Conservation (phyloP, 192 early-diverging fungal genomes). For the Backusella liffmaniae region DNA sequence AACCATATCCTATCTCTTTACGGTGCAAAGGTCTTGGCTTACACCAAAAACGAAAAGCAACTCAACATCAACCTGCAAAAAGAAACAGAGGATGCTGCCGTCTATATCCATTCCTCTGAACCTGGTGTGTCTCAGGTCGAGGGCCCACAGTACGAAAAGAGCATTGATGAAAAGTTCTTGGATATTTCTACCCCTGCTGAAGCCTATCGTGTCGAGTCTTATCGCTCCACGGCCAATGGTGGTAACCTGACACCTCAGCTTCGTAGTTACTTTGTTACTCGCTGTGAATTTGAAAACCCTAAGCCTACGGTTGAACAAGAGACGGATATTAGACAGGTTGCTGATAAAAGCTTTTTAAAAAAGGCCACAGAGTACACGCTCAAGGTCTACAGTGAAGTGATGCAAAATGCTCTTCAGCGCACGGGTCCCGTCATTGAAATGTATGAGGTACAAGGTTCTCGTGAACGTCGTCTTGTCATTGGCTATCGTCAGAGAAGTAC, state of each 20-base stretch:
- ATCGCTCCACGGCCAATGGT: slow-evolving; percentile 70
- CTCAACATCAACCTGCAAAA: slow-evolving; percentile 87
- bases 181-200: slow-evolving; percentile 66
- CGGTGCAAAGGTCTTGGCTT: slow-evolving; percentile 92
- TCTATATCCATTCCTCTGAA: slow-evolving; percentile 94
- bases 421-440: slow-evolving; percentile 94
- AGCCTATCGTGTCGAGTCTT: slow-evolving; percentile 95
- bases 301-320: slow-evolving; percentile 69
- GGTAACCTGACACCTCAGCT: slow-evolving; percentile 82
- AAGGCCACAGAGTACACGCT: slow-evolving; percentile 92
- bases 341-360: slow-evolving; percentile 91
- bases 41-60: slow-evolving; percentile 79
- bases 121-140: slow-evolving; percentile 89
- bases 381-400: slow-evolving; percentile 83
- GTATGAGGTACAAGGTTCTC: slow-evolving; percentile 82
- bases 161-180: slow-evolving; percentile 90
- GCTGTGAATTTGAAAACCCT: slow-evolving; percentile 88
- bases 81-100: slow-evolving; percentile 86
- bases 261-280: slow-evolving; percentile 92
- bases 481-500: slow-evolving; percentile 90
- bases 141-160: slow-evolving; percentile 83
- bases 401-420: slow-evolving; percentile 79
- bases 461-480: slow-evolving; percentile 91
- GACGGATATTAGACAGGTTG: slow-evolving; percentile 78
- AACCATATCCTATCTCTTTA: slow-evolving; percentile 97